phyloP scores from a whole-genome alignment of 2,329 filamentous ascomycete species.

The Diaporthe sp. region DNA sequence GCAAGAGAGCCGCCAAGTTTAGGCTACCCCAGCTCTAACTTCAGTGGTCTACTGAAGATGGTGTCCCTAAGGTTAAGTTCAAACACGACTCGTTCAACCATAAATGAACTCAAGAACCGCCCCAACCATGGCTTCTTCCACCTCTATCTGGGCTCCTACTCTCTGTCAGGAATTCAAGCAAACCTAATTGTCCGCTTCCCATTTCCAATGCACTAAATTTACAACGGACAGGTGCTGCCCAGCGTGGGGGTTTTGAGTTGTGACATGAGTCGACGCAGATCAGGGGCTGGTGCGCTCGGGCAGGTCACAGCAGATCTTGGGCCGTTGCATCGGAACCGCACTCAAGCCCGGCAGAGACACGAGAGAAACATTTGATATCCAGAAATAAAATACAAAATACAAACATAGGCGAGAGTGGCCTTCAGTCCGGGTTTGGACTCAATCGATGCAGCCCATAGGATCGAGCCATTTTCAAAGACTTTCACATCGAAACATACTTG shows the following conservation, averaged over 20 bases:
- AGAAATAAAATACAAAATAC: background rate
- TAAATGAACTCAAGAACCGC: background rate
- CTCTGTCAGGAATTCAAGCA: background rate
- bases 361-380: background rate
- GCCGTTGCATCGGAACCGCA: background rate
- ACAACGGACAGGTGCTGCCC: background rate
- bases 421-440: background rate
- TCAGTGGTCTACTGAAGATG: background rate
- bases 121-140: background rate
- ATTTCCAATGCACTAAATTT: background rate
- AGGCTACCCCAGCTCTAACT: background rate
- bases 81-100: background rate
- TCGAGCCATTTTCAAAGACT: background rate
- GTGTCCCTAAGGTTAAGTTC: background rate
- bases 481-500: no score
- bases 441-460: background rate
- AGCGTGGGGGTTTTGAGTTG: background rate
- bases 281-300: constrained; percentile 19
- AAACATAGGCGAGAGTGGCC: background rate
- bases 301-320: constrained; percentile 4
- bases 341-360: background rate
- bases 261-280: constrained; percentile 16
- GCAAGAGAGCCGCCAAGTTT: background rate
- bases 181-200: background rate
- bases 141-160: background rate